These are phyloP conservation scores for Diplodia scrobiculata DNA, from an alignment of 2,329 filamentous ascomycete genomes.

Conservation along the genomic window DNA sequence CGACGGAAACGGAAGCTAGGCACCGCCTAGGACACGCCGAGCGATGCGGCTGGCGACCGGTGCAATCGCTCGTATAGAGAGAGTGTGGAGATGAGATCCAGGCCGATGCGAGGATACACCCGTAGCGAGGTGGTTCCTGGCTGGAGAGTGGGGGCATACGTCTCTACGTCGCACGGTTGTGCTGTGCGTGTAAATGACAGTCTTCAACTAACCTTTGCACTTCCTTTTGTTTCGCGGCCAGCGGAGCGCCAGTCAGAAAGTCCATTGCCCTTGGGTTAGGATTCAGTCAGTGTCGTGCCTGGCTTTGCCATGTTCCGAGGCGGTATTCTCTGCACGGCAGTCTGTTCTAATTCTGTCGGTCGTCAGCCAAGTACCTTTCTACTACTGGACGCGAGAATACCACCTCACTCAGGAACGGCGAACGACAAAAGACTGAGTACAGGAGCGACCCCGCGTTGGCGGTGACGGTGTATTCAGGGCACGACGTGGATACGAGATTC, in stretches of 20 bases:
- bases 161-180: not conserved
- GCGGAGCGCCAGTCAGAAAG: not conserved
- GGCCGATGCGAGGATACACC: not conserved
- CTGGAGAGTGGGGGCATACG: not conserved
- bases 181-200: not conserved
- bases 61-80: slow-evolving; percentile 3
- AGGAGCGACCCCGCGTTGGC: not conserved
- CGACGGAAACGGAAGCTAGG: slow-evolving; percentile 5
- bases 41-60: not conserved
- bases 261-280: not conserved
- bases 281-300: not conserved
- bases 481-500: slow-evolving; percentile 1
- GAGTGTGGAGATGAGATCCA: not conserved
- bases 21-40: not conserved
- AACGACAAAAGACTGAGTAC: not conserved
- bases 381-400: not conserved
- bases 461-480: not conserved
- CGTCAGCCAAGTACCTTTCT: not conserved
- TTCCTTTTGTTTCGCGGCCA: not conserved
- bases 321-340: not conserved
- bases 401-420: not conserved
- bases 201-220: not conserved
- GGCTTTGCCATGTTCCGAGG: not conserved
- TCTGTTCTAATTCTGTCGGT: not conserved
- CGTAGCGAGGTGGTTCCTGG: not conserved